Base-by-base conservation (phyloP, 2,329 filamentous ascomycete species). In the Alternaria burnsii region DNA sequence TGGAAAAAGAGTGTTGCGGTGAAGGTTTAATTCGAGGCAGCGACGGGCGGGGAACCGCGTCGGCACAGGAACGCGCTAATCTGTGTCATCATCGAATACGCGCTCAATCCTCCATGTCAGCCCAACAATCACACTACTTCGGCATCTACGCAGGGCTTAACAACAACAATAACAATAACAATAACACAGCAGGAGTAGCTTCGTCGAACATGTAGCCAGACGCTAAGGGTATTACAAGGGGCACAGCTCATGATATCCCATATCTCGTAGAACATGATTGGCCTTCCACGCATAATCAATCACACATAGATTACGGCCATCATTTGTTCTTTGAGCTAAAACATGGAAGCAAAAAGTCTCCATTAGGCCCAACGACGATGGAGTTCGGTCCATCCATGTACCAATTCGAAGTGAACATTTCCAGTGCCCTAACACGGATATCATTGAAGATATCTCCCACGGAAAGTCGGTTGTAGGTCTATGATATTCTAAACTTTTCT, bases 31-130 rank as follows among this genome's bases (percentile, higher is more conserved):
- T 46, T 47, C 14, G n/a, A 52, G 26, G 40, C 40, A 40, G 18
- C 24, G 22, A 24, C n/a, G 47, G 55, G 55, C 55, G 55, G 55
- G 55, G 55, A 58, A 58, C 55, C 55, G 55, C 41, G 32, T 53
- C 55, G 55, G 55, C 48, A 38, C 40, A 38, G 18, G n/a, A 26
- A 38, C 40, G 40, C 55, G 28, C 47, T 41, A 41, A 24, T 47
- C 22, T 18, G 32, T 26, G 32, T 52, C 36, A 30, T 41, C 24
- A 32, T 52, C 16, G 14, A 48, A 38, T 36, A 16, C 20, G 46
- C 46, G 32, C 32, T 26, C 46, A 20, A 24, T 50, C 9, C 20
- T 50, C 32, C 30, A 36, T 48, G 32, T n/a, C 32, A 50, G 34
- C 46, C 14, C 12, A 26, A 38, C 30, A 7, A 36, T 36, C 20